phyloP scores from a whole-genome alignment of 2,329 filamentous ascomycete genomes.

The Sphaerulina vaccinii region DNA sequence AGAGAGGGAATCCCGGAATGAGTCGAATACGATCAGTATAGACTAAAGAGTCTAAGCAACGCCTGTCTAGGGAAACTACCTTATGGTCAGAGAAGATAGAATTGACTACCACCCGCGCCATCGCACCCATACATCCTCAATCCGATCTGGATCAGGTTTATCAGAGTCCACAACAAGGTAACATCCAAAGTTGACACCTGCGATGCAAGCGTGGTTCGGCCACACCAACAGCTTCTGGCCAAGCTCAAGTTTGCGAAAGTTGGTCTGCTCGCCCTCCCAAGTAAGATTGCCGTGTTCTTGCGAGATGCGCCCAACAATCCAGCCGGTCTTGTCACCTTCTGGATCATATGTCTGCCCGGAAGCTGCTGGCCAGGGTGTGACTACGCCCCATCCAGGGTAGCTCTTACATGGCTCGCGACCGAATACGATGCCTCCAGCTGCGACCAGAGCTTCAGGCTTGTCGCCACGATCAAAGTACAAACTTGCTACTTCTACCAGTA shows the following conservation, averaged over 20 bases:
- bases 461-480: constrained; percentile 61
- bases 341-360: constrained; percentile 35
- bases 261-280: constrained; percentile 52
- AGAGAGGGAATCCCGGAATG: constrained; percentile 6
- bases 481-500: constrained; percentile 70
- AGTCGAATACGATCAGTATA: constrained; percentile 1
- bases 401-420: constrained; percentile 70
- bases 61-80: too few relatives aligned
- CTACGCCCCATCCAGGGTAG: constrained; percentile 70
- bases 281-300: constrained; percentile 76
- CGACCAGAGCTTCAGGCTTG: constrained; percentile 65
- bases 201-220: constrained; percentile 80
- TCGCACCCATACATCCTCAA: constrained; percentile 70
- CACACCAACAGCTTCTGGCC: constrained; percentile 70
- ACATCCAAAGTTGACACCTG: constrained; percentile 68
- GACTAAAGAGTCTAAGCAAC: background rate
- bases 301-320: constrained; percentile 69
- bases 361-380: constrained; percentile 58
- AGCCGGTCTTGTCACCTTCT: constrained; percentile 48
- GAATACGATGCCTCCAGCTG: constrained; percentile 67
- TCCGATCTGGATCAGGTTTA: constrained; percentile 58
- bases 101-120: constrained; percentile 64
- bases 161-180: constrained; percentile 71
- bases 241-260: constrained; percentile 52
- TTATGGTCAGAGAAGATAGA: background rate